These are phyloP conservation scores for Hylodesmum podocarpum DNA, from an alignment of 306 rosid genomes.

Conservation along the genomic window DNA sequence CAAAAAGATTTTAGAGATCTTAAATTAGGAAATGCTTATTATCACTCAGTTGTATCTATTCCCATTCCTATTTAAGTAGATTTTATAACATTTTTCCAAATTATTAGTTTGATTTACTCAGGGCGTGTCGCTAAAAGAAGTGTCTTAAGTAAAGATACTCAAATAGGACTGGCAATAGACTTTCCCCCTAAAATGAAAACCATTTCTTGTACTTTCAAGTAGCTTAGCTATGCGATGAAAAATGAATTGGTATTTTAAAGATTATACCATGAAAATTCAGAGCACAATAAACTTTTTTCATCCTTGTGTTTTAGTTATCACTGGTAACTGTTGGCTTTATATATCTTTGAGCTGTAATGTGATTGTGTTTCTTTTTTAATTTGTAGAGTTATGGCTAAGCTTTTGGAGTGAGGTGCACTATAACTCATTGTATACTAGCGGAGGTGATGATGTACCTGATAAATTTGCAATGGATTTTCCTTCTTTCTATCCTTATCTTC, in stretches of 20 bases:
- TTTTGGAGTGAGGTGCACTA: constrained; percentile 99
- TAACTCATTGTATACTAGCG: constrained; percentile 70
- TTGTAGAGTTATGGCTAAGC: constrained; percentile 91
- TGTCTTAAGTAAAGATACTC: background rate
- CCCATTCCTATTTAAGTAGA: background rate
- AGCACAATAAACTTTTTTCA: background rate
- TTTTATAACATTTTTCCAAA: background rate
- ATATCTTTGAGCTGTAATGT: background rate
- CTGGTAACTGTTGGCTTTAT: background rate
- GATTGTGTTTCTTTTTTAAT: background rate
- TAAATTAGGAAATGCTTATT: background rate
- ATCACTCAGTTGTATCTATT: background rate
- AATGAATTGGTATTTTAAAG: background rate
- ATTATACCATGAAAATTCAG: background rate
- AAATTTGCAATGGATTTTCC: background rate
- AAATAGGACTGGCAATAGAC: background rate
- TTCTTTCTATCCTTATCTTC: background rate
- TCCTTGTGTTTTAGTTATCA: background rate
- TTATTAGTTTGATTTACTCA: background rate
- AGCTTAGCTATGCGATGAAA: background rate
- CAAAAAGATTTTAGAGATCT: background rate
- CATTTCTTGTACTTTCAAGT: background rate
- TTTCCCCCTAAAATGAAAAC: background rate
- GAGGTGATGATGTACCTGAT: constrained; percentile 53
- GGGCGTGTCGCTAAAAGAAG: too few species aligned